Evolutionary conservation across 2,329 filamentous ascomycete genomes (phyloP), one percentile per base, ranked within the genome.

Genomic region (Stachybotrys chlorohalonatus): DNA sequence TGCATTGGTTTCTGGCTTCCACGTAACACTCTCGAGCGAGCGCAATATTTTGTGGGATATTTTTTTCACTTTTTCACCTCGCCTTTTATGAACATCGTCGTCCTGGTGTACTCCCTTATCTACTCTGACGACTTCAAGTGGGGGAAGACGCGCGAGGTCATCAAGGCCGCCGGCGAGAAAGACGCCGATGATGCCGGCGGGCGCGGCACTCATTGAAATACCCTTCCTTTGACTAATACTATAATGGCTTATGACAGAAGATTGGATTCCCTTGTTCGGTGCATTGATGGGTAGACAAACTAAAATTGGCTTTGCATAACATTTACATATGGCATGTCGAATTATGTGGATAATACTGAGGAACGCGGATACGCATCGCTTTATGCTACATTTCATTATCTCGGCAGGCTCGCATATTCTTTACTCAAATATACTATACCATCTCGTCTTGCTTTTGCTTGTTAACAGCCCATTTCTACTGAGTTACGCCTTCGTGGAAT

Each of bases 71-170:
- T 73, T 1, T 54, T 66, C 13, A 66, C 68, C 1, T 73, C 71
- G 1, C 73, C 74, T 0, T 70, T 75, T 49, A 66, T 75, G 59
- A 75, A 75, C 60, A 70, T 76, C 31, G 62, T 73, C 46, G 68
- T 75, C 36, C 56, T 76, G 11, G 57, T 69, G 1, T 75, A 75
- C 55, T 74, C 74, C 1, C 63, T 76, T 16, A 62, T 70, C 49
- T 63, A 75, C 52, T 70, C 73, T 6, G 73, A 76, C 54, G 71
- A 74, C 58, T 76, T 76, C 63, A 72, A 70, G 55, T 76, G 73
- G 74, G 74, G 73, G 15, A 76, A 76, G 64, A 76, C 74, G 1
- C 62, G 71, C 2, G 69, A 73, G 32, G 70, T 74, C 39, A 54
- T 72, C 31, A 56, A 57, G 11, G 64, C 59, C 9, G 63, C 63